Conservation (phyloP, 2,329 filamentous ascomycete species). For the Monilinia laxa region DNA sequence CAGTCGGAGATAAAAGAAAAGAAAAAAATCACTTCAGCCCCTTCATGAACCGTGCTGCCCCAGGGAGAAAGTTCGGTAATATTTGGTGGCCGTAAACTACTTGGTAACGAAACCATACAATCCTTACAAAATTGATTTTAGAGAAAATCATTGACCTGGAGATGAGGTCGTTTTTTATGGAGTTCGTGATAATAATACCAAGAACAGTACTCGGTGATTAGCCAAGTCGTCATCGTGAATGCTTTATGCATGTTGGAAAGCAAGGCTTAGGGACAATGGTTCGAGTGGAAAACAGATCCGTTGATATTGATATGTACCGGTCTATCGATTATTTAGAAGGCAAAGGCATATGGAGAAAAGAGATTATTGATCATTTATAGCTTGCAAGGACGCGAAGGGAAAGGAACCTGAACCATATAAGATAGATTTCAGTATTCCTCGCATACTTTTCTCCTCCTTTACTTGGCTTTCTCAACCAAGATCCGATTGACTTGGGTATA, state of each 20-base stretch:
- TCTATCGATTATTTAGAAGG: neutral
- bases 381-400: too few species aligned
- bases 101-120: constrained; percentile 5
- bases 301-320: too few species aligned
- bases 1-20: constrained; percentile 10
- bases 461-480: constrained; percentile 1
- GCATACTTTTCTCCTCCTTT: neutral
- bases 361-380: constrained; percentile 3
- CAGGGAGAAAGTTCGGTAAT: constrained; percentile 16
- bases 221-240: constrained; percentile 16
- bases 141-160: neutral
- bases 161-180: constrained; percentile 15
- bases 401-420: constrained; percentile 2
- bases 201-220: neutral
- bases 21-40: constrained; percentile 9
- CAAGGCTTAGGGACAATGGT: neutral
- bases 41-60: constrained; percentile 20
- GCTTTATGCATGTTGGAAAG: constrained; percentile 12
- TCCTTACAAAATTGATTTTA: neutral
- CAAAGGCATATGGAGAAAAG: constrained; percentile 4
- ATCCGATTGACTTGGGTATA: neutral
- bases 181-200: constrained; percentile 7
- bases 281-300: neutral
- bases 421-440: neutral
- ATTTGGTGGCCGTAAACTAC: neutral